Conservation (phyloP, 1,284 basidiomycete genomes). For the Ceratobasidium sp. region DNA sequence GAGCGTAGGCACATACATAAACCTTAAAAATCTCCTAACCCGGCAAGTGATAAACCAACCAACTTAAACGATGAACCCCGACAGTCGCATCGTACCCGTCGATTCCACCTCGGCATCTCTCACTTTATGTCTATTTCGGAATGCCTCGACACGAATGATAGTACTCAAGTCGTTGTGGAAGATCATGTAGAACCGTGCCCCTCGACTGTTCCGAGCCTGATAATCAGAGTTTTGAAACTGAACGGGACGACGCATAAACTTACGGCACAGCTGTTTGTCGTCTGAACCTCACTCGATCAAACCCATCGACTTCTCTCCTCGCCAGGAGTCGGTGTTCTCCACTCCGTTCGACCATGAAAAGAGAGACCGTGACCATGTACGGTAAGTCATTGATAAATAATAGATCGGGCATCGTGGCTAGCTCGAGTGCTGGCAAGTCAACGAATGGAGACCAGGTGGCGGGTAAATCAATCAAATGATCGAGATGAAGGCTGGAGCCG, state of each 20-base stretch:
- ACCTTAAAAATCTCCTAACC: background rate
- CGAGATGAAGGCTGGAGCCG: too few relatives aligned
- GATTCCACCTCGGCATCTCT: constrained; percentile 32
- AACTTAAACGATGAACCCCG: constrained; percentile 32
- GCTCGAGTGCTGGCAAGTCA: background rate
- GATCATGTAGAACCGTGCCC: constrained; percentile 34
- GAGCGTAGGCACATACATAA: background rate
- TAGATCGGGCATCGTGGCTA: constrained; percentile 15
- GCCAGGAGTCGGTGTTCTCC: constrained; percentile 22
- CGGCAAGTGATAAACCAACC: background rate
- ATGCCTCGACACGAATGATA: constrained; percentile 25
- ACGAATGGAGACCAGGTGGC: background rate
- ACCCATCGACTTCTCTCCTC: constrained; percentile 27
- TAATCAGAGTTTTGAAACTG: background rate
- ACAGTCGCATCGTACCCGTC: constrained; percentile 28
- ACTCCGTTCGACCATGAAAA: constrained; percentile 25
- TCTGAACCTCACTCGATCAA: constrained; percentile 20
- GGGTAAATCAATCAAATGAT: too few relatives aligned
- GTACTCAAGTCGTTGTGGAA: constrained; percentile 33
- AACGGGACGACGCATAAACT: background rate
- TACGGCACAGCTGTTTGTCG: constrained; percentile 36
- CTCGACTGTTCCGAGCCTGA: background rate
- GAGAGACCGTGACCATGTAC: constrained; percentile 18
- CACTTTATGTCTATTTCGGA: constrained; percentile 18
- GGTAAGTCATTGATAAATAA: constrained; percentile 36